Evolutionary conservation across 345 rosid genomes (phyloP), one percentile per base, ranked within the genome.

Genomic region (Brassica cretica): DNA sequence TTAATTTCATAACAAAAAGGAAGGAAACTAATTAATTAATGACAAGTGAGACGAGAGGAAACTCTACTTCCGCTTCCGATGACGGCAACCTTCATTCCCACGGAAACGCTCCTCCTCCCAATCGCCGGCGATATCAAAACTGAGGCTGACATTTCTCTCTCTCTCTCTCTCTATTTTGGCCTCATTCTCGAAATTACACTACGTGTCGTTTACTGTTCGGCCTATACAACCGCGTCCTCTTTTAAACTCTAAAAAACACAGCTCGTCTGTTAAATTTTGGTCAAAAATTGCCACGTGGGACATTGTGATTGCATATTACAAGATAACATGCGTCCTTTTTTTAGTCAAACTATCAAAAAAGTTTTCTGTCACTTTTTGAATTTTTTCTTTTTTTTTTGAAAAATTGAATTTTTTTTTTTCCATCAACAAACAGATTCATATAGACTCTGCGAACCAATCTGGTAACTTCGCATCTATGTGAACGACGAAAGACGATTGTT

Each of bases 51-150:
- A 32, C 5, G 51, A n/a, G 78, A 66, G 66, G 9, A 73, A 69
- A 71, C 87, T 62, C 58, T 5, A 90, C 96, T 89, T 87, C 97
- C 97, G 75, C 91, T 84, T 44, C 97, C 97, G 75, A 89, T 80
- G 5, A 92, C 85, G 25, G 97, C 96, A 41, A 92, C 90, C 84
- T 87, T 88, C 68, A 90, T 89, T 71, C 85, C 87, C 67, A 84
- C 25, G 29, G 74, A 78, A 49, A 78, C 73, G 78, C 68, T 68
- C 84, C 76, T 86, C 90, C 53, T 73, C 64, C 41, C 32, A 66
- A 66, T 78, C 81, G 70, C 82, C 75, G 78, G 71, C 37, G 73
- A 73, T 2, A 29, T 61, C 18, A 46, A 46, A 12, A 12, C 4
- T 51, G 82, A 61, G 75, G 74, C 78, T 63, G 46, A 35, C 62